Percentiles rank a stretch among this genome's conserved stretches.
Conservation (phyloP, 345 rosid genomes). For the Acer yangbiense region DNA sequence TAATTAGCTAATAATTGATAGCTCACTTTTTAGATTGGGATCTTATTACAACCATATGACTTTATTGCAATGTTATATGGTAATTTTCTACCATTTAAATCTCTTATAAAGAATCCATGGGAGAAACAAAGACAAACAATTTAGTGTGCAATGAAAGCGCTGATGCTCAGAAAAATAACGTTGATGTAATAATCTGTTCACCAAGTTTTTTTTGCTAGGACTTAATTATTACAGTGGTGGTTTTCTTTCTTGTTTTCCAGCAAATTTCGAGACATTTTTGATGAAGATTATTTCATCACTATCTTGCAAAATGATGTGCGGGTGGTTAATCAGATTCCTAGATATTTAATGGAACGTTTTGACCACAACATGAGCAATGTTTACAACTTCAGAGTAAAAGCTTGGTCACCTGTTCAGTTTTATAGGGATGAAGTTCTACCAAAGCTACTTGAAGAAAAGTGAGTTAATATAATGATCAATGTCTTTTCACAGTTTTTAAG, state of each 20-base stretch:
- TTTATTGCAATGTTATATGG: neutral
- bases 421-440: constrained; percentile 88
- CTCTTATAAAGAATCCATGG: no score
- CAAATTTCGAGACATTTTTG: constrained; percentile 85
- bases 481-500: neutral
- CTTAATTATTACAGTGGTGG: constrained; percentile 9
- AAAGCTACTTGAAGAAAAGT: constrained; percentile 92
- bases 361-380: constrained; percentile 86
- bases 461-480: constrained; percentile 41
- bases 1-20: neutral
- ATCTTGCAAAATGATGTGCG: constrained; percentile 78
- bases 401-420: constrained; percentile 90
- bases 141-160: no score
- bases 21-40: neutral
- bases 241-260: constrained; percentile 47
- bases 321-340: constrained; percentile 86
- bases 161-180: no score
- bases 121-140: no score
- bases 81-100: neutral
- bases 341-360: constrained; percentile 93
- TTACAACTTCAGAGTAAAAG: constrained; percentile 95
- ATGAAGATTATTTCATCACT: constrained; percentile 76
- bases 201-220: neutral
- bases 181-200: no score
- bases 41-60: neutral